Percentiles rank a stretch among this genome's conserved stretches.
Conservation (phyloP, 169 alveolate species). For the Toxoplasma gondii region DNA sequence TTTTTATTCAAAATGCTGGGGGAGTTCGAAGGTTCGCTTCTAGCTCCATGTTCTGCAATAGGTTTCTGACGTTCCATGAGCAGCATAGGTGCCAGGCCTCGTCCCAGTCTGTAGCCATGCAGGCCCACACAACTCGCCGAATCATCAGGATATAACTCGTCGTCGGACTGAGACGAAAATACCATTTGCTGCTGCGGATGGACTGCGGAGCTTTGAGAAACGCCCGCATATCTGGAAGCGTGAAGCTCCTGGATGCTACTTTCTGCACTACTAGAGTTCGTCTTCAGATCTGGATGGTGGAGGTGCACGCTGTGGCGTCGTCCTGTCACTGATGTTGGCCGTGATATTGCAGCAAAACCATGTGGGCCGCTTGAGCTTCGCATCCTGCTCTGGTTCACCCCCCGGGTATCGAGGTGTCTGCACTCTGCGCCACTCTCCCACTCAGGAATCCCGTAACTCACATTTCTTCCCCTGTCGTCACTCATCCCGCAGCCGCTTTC, state of each 20-base stretch:
- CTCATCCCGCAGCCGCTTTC: not conserved
- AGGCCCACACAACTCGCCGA: slow-evolving; percentile 71
- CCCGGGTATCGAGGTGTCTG: not conserved
- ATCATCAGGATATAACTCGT: slow-evolving; percentile 70
- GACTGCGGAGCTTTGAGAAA: not conserved
- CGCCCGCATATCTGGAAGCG: not conserved
- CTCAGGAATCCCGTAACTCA: not conserved
- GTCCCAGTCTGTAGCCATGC: not conserved
- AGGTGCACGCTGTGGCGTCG: not conserved
- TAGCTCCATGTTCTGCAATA: too few species aligned
- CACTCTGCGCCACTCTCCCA: not conserved
- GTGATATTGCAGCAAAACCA: not conserved
- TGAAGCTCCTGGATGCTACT: not conserved
- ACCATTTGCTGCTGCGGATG: not conserved
- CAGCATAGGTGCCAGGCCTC: not conserved
- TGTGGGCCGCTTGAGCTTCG: not conserved
- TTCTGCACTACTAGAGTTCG: not conserved
- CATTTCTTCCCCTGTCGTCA: not conserved
- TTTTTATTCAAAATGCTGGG: too few species aligned
- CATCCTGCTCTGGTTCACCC: not conserved
- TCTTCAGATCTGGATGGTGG: not conserved
- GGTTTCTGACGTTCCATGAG: not conserved
- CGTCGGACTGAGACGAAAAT: slow-evolving; percentile 31
- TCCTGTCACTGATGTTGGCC: not conserved
- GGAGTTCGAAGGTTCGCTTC: too few species aligned